Conservation (phyloP, 768 basidiomycete genomes). For the button mushroom (Agaricus bisporus) region DNA sequence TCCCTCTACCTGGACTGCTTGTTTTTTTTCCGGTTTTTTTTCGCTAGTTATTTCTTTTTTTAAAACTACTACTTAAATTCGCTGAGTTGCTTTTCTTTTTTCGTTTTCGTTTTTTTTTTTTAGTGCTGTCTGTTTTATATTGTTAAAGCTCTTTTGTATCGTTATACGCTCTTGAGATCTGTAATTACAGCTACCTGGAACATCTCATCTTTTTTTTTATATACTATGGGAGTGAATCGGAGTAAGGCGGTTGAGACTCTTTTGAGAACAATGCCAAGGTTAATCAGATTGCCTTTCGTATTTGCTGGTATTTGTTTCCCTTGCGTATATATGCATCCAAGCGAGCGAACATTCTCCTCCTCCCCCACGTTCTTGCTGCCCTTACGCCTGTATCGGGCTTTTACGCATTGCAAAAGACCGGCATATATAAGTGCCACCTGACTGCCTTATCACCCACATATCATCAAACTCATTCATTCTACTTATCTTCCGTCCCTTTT, state of each 20-base stretch:
- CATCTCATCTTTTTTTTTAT: conserved; percentile 5
- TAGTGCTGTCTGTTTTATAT: conserved; percentile 11
- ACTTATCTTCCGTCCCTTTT: conserved; percentile 2
- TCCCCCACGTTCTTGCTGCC: background rate
- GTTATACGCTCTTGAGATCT: conserved; percentile 26
- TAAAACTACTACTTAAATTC: conserved; percentile 12
- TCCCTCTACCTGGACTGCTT: background rate
- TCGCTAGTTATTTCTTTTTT: conserved; percentile 7
- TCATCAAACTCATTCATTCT: background rate
- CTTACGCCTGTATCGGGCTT: background rate
- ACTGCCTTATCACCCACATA: background rate
- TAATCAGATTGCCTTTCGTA: too few relatives aligned
- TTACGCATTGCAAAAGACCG: background rate
- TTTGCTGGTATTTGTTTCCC: background rate
- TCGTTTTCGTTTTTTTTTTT: conserved; percentile 2
- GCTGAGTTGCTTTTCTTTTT: conserved; percentile 8
- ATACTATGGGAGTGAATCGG: too few relatives aligned
- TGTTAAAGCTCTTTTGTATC: conserved; percentile 27
- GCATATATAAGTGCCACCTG: background rate
- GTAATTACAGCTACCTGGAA: conserved; percentile 20
- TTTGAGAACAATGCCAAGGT: too few relatives aligned
- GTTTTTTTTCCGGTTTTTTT: conserved; percentile 8
- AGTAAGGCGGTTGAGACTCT: background rate
- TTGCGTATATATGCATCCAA: background rate
- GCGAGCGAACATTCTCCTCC: too few relatives aligned